Conservation (phyloP, 2,329 filamentous ascomycete genomes). For the Elsinoe ampelina region DNA sequence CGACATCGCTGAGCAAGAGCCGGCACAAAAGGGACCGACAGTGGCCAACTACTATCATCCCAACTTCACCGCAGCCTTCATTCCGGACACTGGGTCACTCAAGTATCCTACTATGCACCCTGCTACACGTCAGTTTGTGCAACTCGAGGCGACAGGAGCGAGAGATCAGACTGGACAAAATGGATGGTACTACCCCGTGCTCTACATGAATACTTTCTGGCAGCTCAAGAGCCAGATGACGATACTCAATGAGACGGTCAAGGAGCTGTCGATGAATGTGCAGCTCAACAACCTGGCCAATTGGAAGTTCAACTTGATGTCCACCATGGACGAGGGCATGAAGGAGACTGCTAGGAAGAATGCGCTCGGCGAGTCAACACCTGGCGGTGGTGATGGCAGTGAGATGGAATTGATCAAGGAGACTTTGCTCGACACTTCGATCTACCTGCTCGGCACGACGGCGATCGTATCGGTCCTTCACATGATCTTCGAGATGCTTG, state of each 20-base stretch:
- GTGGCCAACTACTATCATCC: conserved; percentile 88
- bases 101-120: conserved; percentile 59
- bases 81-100: conserved; percentile 68
- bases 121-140: conserved; percentile 66
- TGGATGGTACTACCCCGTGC: conserved; percentile 84
- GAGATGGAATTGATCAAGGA: conserved; percentile 98
- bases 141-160: conserved; percentile 68
- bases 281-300: conserved; percentile 69
- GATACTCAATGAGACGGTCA: conserved; percentile 81
- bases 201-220: conserved; percentile 97
- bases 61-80: conserved; percentile 80
- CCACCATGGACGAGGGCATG: conserved; percentile 76
- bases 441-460: conserved; percentile 78
- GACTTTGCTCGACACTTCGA: conserved; percentile 86
- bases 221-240: conserved; percentile 88
- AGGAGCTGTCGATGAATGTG: conserved; percentile 70
- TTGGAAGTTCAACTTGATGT: conserved; percentile 85
- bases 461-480: conserved; percentile 77
- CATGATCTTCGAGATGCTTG: conserved; percentile 89
- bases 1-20: conserved; percentile 43
- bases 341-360: conserved; percentile 74
- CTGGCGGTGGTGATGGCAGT: conserved; percentile 75
- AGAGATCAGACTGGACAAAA: conserved; percentile 78
- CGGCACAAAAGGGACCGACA: conserved; percentile 52
- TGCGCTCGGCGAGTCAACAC: conserved; percentile 60